A percentile compares a stretch with the other conserved stretches of the same genome.
Evolutionary conservation across 2,329 filamentous ascomycete species (phyloP).

Genomic region (Aphanoascus verrucosus): DNA sequence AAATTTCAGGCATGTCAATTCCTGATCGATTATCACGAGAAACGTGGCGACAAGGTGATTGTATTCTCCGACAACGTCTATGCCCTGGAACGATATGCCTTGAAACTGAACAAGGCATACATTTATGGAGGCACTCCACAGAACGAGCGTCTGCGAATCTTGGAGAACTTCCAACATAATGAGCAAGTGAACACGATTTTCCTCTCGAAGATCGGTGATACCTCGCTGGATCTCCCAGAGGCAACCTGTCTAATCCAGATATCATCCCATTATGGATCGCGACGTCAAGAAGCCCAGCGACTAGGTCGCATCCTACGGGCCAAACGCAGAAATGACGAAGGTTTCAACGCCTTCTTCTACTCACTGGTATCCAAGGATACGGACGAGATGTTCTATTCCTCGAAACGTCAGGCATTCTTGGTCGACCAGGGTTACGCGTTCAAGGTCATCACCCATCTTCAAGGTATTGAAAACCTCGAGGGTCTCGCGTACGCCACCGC

Average conservation of each 20-base stretch:
- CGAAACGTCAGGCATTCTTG: slow-evolving; percentile 90
- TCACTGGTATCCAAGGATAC: slow-evolving; percentile 95
- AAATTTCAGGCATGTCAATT: slow-evolving; percentile 98
- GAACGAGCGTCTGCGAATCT: slow-evolving; percentile 69
- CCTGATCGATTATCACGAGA: slow-evolving; percentile 95
- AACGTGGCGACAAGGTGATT: slow-evolving; percentile 90
- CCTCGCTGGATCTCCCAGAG: slow-evolving; percentile 91
- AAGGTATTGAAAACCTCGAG: slow-evolving; percentile 76
- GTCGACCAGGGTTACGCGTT: slow-evolving; percentile 98
- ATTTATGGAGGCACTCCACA: slow-evolving; percentile 87
- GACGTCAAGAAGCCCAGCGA: slow-evolving; percentile 89
- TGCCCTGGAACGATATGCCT: slow-evolving; percentile 73
- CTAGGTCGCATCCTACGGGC: slow-evolving; percentile 87
- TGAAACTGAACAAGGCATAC: slow-evolving; percentile 72
- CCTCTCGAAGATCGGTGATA: slow-evolving; percentile 94
- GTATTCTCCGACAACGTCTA: slow-evolving; percentile 98
- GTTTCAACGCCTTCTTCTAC: slow-evolving; percentile 99
- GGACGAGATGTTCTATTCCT: slow-evolving; percentile 94
- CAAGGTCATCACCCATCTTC: slow-evolving; percentile 93
- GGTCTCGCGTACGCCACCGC: slow-evolving; percentile 70
- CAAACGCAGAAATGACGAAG: slow-evolving; percentile 91
- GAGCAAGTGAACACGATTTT: slow-evolving; percentile 85
- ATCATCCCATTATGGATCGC: slow-evolving; percentile 92
- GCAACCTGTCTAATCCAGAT: slow-evolving; percentile 96
- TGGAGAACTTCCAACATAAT: slow-evolving; percentile 94